Evolutionary conservation across 163 green algal species (phyloP), one percentile per base, ranked within the genome.

Genomic region (Scenedesmus sp.): DNA sequence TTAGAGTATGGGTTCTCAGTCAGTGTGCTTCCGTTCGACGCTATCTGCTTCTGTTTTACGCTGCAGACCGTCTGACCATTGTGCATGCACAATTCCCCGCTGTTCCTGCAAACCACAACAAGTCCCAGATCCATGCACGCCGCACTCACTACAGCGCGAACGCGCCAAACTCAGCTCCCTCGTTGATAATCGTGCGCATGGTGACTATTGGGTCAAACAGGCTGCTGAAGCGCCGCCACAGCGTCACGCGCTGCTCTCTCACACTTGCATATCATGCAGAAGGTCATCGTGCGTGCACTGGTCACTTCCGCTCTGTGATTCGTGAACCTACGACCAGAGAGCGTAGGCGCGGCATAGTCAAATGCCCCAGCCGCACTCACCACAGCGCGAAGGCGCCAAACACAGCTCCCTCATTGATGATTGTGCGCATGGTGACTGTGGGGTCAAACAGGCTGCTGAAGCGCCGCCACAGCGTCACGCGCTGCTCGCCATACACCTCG

Each of bases 361-460:
- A 10, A 8, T 10, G 64, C 73, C 18, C 20, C 9, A 81, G n/a
- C 23, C 5, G 60, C 54, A 90, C 96, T 90, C 83, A 97, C 96
- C 97, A 99, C 2, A 97, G 3, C 2, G 92, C 97, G 20, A 99
- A 91, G 3, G 91, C 94, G 0, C 95, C 54, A 84, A 97, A 98
- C 34, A 98, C 95, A 26, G 91, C 89, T 26, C 96, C 97, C 91
- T 99, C 97, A 91, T 98, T 99, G 76, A 98, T 94, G 0, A 99
- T 91, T 5, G 96, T 98, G 8, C 89, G 93, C 5, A 59, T 52
- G 4, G 97, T 95, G 12, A 98, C 94, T 20, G 93, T 96, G 0
- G 97, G 96, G 92, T 99, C 97, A 85, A 98, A 95, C 15, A 94
- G 26, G 84, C 91, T 83, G 23, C 82, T 90, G 23, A 97, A 86